Conservation (phyloP, 345 rosid genomes). For the Arabidopsis arenosa region DNA sequence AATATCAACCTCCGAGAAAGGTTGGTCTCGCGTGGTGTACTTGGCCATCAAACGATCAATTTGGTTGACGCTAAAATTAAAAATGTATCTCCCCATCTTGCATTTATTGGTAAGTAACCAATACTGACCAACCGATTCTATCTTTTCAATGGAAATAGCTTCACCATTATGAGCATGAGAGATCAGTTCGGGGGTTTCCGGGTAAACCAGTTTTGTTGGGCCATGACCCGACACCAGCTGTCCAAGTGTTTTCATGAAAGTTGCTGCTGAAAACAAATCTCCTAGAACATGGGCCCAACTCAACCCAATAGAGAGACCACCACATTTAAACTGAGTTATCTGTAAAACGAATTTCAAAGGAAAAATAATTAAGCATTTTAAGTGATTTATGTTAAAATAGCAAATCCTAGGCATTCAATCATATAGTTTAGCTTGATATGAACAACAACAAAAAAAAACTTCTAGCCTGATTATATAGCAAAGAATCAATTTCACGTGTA, state of each 20-base stretch:
- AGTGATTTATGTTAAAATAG: no score
- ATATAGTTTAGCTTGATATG: no score
- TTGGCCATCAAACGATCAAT: conserved; percentile 42
- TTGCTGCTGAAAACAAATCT: conserved; percentile 60
- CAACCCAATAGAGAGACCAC: conserved; percentile 66
- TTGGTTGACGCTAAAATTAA: conserved; percentile 47
- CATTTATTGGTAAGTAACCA: conserved; percentile 51
- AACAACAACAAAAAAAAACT: no score
- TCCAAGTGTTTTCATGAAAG: conserved; percentile 60
- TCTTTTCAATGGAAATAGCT: conserved; percentile 47
- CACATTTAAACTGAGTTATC: conserved; percentile 76
- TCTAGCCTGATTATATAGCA: not conserved
- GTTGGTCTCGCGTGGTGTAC: not conserved
- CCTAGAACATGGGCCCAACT: conserved; percentile 91
- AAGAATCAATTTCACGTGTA: not conserved
- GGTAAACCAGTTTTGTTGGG: conserved; percentile 31
- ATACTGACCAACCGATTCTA: conserved; percentile 57
- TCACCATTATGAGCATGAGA: not conserved
- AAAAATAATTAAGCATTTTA: not conserved
- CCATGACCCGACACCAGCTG: conserved; percentile 42
- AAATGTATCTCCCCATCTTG: conserved; percentile 47
- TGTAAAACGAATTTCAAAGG: conserved; percentile 36
- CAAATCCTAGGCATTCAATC: no score
- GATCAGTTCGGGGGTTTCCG: not conserved
- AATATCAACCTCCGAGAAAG: conserved; percentile 42